A percentile compares a stretch with the other conserved stretches of the same genome.
These are phyloP conservation scores for Globisporangium yorkense DNA, from an alignment of 352 stramenopile genomes.

Conservation along the genomic window DNA sequence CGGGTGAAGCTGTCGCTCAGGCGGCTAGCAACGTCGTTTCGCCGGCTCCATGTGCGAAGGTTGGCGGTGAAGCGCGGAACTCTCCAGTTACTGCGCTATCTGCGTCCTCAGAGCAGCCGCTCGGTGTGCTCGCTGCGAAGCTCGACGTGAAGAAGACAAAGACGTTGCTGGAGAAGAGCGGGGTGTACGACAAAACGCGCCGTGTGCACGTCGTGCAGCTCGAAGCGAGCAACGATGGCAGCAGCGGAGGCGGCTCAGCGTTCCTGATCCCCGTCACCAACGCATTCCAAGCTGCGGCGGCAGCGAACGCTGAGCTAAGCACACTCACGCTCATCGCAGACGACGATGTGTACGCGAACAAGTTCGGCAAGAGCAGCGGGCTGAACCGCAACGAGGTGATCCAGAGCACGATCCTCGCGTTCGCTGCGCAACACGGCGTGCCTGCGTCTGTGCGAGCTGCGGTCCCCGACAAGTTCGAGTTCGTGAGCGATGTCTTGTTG, in stretches of 20 bases:
- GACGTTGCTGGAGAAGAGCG: slow-evolving; percentile 50
- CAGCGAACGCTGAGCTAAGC: slow-evolving; percentile 23
- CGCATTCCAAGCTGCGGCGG: slow-evolving; percentile 25
- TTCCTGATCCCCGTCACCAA: slow-evolving; percentile 64
- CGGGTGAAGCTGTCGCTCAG: neutral
- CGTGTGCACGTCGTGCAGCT: slow-evolving; percentile 46
- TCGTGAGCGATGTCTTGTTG: slow-evolving; percentile 67
- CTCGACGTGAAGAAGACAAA: slow-evolving; percentile 74
- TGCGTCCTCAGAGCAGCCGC: slow-evolving; percentile 9
- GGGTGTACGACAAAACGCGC: slow-evolving; percentile 77
- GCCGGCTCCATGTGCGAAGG: neutral
- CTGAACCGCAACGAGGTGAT: slow-evolving; percentile 76
- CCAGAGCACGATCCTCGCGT: slow-evolving; percentile 37
- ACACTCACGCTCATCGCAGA: slow-evolving; percentile 39
- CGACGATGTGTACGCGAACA: slow-evolving; percentile 63
- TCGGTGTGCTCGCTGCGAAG: slow-evolving; percentile 53
- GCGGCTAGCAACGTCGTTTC: neutral
- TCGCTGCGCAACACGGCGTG: slow-evolving; percentile 45
- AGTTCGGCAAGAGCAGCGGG: slow-evolving; percentile 64
- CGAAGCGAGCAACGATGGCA: neutral
- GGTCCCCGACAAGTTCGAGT: slow-evolving; percentile 73
- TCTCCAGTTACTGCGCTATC: neutral
- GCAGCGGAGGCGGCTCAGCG: slow-evolving; percentile 10
- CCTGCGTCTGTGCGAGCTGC: slow-evolving; percentile 21
- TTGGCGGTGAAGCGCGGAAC: neutral